Percentiles rank a stretch among this genome's conserved stretches.
Evolutionary conservation across 2,329 filamentous ascomycete genomes (phyloP).

Genomic region (Aureobasidium namibiae): DNA sequence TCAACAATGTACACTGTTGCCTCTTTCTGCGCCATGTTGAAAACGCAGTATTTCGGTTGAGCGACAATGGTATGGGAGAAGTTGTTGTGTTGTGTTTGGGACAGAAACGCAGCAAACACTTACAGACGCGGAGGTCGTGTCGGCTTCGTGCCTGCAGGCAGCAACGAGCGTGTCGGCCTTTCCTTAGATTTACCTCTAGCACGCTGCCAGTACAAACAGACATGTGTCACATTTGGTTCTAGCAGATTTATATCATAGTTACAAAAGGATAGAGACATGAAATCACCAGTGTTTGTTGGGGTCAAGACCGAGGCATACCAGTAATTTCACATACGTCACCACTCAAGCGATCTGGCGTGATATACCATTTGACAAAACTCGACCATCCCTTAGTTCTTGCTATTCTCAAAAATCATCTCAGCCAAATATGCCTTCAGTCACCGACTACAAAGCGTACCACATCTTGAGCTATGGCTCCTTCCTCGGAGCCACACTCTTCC

Average conservation of each 20-base stretch:
- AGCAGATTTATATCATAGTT: neutral
- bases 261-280: neutral
- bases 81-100: conserved; percentile 1
- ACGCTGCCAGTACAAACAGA: neutral
- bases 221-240: neutral
- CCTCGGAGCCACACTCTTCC: conserved; percentile 78
- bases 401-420: neutral
- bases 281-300: neutral
- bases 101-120: neutral
- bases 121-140: conserved; percentile 5
- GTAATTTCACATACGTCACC: conserved; percentile 4
- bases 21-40: conserved; percentile 80
- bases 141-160: conserved; percentile 13
- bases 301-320: neutral
- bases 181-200: neutral
- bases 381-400: neutral
- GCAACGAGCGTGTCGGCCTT: conserved; percentile 3
- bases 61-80: neutral
- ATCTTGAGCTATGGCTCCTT: conserved; percentile 74
- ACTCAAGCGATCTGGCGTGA: conserved; percentile 6
- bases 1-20: conserved; percentile 89
- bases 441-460: conserved; percentile 63
- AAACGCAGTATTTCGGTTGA: neutral
- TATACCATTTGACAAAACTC: neutral
- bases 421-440: conserved; percentile 27